Percentiles rank a stretch among this genome's conserved stretches.
Evolutionary conservation across 345 rosid species (phyloP).

Genomic region (Bretschneidera sinensis): DNA sequence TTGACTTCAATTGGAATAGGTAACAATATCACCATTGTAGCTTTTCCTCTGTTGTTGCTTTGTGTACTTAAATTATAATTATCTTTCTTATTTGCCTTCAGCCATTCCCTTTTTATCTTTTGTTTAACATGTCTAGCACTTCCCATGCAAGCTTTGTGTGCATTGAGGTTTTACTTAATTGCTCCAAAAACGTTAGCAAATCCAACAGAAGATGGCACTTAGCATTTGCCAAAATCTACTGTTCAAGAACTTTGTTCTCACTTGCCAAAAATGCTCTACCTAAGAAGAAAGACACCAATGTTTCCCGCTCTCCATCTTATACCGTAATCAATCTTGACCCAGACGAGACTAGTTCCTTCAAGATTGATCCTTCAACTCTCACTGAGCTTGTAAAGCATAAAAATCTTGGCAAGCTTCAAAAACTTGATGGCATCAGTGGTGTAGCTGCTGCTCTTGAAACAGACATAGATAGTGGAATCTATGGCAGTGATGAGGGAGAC

Average conservation of each 20-base stretch:
- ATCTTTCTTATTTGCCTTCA: neutral
- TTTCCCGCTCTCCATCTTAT: constrained; percentile 25
- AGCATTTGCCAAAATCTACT: constrained; percentile 43
- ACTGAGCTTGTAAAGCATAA: constrained; percentile 37
- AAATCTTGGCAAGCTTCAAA: constrained; percentile 21
- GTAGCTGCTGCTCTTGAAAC: constrained; percentile 39
- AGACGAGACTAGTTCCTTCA: constrained; percentile 15
- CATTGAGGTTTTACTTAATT: constrained; percentile 27
- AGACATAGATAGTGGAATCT: constrained; percentile 32
- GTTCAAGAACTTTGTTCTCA: constrained; percentile 40
- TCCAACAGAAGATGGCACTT: constrained; percentile 49
- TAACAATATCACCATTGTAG: too few species aligned
- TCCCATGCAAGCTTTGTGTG: constrained; percentile 15
- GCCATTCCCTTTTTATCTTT: neutral
- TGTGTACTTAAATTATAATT: neutral
- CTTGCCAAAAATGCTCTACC: neutral
- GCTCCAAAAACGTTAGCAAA: constrained; percentile 23
- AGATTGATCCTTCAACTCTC: constrained; percentile 28
- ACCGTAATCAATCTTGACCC: constrained; percentile 16
- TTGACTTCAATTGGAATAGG: too few species aligned
- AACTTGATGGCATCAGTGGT: constrained; percentile 37
- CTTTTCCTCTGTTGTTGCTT: too few species aligned
- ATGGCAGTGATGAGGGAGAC: constrained; percentile 30
- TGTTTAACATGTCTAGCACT: constrained; percentile 13
- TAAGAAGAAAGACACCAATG: neutral